These are phyloP conservation scores for Papiliotrema nemorosa DNA, from an alignment of 1,284 basidiomycete species.

Conservation along the genomic window DNA sequence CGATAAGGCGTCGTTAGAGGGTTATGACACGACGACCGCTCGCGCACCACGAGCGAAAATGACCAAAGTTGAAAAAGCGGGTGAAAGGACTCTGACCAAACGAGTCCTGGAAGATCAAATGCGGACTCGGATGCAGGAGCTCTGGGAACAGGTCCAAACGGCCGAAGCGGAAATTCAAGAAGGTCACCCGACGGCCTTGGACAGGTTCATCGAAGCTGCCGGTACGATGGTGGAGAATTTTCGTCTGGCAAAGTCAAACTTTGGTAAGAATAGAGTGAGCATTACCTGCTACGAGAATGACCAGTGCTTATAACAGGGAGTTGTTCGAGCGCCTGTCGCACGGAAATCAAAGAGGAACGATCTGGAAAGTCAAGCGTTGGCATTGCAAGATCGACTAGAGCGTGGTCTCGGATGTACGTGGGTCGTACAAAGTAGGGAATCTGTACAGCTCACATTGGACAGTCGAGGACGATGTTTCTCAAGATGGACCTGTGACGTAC, in stretches of 20 bases:
- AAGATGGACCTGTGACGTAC: slow-evolving; percentile 32
- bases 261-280: slow-evolving; percentile 68
- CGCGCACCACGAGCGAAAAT: not conserved
- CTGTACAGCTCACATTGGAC: no score
- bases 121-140: slow-evolving; percentile 38
- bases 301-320: no score
- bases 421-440: no score
- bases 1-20: not conserved
- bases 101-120: slow-evolving; percentile 38
- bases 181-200: slow-evolving; percentile 48
- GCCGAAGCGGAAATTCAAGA: slow-evolving; percentile 43
- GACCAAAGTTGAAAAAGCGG: slow-evolving; percentile 24
- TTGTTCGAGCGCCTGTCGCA: no score
- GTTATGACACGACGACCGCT: slow-evolving; percentile 1
- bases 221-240: slow-evolving; percentile 84
- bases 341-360: slow-evolving; percentile 25
- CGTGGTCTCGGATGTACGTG: no score
- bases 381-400: slow-evolving; percentile 46
- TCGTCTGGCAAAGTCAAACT: slow-evolving; percentile 76
- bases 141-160: slow-evolving; percentile 46
- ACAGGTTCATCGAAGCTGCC: slow-evolving; percentile 73
- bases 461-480: slow-evolving; percentile 39
- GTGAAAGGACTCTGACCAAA: slow-evolving; percentile 28
- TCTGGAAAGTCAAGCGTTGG: slow-evolving; percentile 28
- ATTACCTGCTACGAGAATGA: not conserved